phyloP scores from a whole-genome alignment of 2,329 filamentous ascomycete genomes.

The Trichophyton benhamiae region DNA sequence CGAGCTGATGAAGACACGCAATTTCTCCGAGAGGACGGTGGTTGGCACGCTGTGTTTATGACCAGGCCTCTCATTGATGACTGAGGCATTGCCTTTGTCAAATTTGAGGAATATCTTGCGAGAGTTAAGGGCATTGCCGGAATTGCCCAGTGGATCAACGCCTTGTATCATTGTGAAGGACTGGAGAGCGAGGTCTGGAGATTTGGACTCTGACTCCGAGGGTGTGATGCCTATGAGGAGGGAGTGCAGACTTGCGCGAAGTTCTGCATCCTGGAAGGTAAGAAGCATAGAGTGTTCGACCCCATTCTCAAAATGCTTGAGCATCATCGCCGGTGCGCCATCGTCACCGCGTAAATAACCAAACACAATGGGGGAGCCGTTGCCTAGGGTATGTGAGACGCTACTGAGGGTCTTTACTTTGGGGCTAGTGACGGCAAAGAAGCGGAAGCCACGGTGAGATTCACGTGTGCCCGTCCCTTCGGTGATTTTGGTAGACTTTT shows the following conservation, averaged over 20 bases:
- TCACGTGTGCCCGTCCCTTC: slow-evolving; percentile 61
- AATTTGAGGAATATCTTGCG: slow-evolving; percentile 27
- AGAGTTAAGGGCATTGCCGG: slow-evolving; percentile 14
- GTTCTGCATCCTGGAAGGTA: slow-evolving; percentile 61
- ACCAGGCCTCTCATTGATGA: slow-evolving; percentile 57
- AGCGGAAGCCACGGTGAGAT: slow-evolving; percentile 66
- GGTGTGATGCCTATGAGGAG: slow-evolving; percentile 62
- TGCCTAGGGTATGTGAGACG: slow-evolving; percentile 56
- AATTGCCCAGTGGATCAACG: slow-evolving; percentile 17
- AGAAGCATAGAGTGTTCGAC: slow-evolving; percentile 61
- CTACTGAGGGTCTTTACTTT: slow-evolving; percentile 66
- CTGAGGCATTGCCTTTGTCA: slow-evolving; percentile 28
- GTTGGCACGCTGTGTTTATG: slow-evolving; percentile 36
- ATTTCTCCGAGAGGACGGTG: slow-evolving; percentile 62
- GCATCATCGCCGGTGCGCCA: slow-evolving; percentile 54
- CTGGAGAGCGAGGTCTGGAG: slow-evolving; percentile 55
- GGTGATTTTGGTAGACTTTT: slow-evolving; percentile 53
- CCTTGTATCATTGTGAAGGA: slow-evolving; percentile 49
- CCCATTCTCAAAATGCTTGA: slow-evolving; percentile 56
- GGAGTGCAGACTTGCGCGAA: slow-evolving; percentile 59
- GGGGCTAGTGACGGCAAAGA: slow-evolving; percentile 66
- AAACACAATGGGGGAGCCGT: slow-evolving; percentile 60
- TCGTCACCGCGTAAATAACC: slow-evolving; percentile 62
- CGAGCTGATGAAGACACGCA: slow-evolving; percentile 64
- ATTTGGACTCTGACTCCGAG: slow-evolving; percentile 55